Evolutionary conservation across 345 rosid genomes (phyloP).

Genomic region (Theobroma cacao): DNA sequence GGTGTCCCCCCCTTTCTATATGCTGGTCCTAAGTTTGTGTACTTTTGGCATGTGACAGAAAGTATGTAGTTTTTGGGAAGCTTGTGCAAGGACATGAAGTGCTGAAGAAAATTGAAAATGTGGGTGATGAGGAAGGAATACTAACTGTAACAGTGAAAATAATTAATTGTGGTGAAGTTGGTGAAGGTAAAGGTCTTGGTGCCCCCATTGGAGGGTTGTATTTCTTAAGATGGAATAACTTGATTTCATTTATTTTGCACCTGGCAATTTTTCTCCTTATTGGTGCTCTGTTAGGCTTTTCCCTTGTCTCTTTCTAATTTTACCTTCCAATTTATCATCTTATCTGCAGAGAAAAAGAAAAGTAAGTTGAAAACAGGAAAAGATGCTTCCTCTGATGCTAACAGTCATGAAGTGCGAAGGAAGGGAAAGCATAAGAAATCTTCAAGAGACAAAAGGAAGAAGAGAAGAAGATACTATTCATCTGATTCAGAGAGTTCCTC

Average conservation of each 20-base stretch:
- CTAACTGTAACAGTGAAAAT: slow-evolving; percentile 91
- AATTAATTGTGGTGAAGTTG: slow-evolving; percentile 76
- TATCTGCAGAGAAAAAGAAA: slow-evolving; percentile 53
- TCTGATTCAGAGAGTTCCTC: slow-evolving; percentile 85
- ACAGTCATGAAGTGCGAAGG: slow-evolving; percentile 40
- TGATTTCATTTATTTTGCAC: not conserved
- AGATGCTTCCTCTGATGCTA: slow-evolving; percentile 42
- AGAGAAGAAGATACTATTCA: slow-evolving; percentile 64
- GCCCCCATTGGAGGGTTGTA: not conserved
- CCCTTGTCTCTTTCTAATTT: not conserved
- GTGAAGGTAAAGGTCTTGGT: slow-evolving; percentile 40
- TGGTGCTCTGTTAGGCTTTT: not conserved
- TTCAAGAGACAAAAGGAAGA: slow-evolving; percentile 69
- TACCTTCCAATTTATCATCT: not conserved
- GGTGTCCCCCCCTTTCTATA: too few relatives aligned
- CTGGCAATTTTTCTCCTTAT: not conserved
- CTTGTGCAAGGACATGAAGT: slow-evolving; percentile 81
- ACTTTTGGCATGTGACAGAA: slow-evolving; percentile 37
- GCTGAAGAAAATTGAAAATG: slow-evolving; percentile 78
- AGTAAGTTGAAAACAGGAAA: slow-evolving; percentile 45
- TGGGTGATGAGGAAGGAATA: slow-evolving; percentile 76
- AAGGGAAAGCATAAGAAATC: slow-evolving; percentile 72
- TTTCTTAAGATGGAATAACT: not conserved
- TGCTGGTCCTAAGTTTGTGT: not conserved
- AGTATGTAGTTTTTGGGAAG: slow-evolving; percentile 82